These are phyloP conservation scores for Auricularia sp. DNA, from an alignment of 768 basidiomycete genomes.

Conservation along the genomic window DNA sequence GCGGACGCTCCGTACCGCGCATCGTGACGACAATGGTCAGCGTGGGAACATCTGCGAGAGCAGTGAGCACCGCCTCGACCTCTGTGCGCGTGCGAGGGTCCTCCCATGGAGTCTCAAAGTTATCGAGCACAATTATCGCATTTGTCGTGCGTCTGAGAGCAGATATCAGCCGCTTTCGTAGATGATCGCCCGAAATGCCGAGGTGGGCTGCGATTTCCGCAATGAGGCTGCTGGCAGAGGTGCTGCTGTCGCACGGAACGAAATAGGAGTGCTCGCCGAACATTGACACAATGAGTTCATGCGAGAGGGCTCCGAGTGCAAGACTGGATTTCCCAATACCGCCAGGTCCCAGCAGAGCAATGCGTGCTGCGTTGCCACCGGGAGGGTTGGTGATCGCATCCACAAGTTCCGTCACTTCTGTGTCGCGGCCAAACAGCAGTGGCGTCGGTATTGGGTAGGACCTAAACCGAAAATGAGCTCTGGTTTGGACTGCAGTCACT, in stretches of 20 bases:
- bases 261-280: background rate
- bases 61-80: constrained; percentile 18
- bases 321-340: background rate
- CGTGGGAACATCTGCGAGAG: constrained; percentile 16
- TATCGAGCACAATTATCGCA: constrained; percentile 25
- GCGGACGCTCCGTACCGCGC: constrained; percentile 10
- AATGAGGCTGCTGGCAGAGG: background rate
- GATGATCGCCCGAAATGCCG: background rate
- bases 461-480: too few species aligned
- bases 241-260: background rate
- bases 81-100: constrained; percentile 12
- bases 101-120: constrained; percentile 33
- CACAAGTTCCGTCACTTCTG: background rate
- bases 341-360: background rate
- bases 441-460: background rate
- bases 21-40: constrained; percentile 27
- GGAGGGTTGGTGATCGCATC: background rate
- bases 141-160: background rate
- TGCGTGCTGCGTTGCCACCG: background rate
- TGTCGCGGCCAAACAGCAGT: background rate
- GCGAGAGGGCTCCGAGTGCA: background rate
- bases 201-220: background rate
- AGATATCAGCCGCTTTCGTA: background rate
- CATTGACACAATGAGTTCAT: background rate
- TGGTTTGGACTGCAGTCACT: too few species aligned